phyloP scores from a whole-genome alignment of 208 protist species.

The Trypanosoma brucei region DNA sequence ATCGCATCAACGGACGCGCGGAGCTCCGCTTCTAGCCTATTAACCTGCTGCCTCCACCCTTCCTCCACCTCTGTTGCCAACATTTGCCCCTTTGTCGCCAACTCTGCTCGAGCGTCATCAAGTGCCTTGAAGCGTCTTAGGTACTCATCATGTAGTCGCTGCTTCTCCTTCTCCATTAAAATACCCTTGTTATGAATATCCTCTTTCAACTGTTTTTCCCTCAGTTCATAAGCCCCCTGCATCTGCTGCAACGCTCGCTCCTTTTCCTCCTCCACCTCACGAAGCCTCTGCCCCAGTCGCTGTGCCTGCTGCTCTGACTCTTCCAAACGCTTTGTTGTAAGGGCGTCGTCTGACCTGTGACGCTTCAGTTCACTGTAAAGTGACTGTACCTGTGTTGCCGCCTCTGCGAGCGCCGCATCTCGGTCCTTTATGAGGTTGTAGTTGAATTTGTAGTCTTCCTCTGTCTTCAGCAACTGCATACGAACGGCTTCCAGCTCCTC shows the following conservation, averaged over 20 bases:
- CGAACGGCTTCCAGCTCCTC: constrained; percentile 55
- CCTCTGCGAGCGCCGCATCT: constrained; percentile 80
- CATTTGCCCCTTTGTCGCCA: constrained; percentile 27
- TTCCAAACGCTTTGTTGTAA: constrained; percentile 36
- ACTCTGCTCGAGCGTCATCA: constrained; percentile 38
- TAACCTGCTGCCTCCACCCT: constrained; percentile 11
- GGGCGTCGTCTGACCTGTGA: constrained; percentile 33
- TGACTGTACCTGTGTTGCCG: constrained; percentile 67
- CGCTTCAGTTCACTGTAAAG: constrained; percentile 70
- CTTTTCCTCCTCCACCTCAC: constrained; percentile 53
- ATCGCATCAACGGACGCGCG: constrained; percentile 17
- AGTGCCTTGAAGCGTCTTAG: constrained; percentile 34
- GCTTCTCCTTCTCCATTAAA: constrained; percentile 51
- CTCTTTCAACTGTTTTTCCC: constrained; percentile 50
- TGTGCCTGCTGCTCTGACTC: constrained; percentile 34
- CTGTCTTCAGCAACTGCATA: constrained; percentile 57
- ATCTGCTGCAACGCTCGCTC: constrained; percentile 36
- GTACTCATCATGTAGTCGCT: constrained; percentile 63
- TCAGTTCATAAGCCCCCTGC: constrained; percentile 42
- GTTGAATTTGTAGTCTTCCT: constrained; percentile 90
- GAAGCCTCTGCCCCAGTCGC: constrained; percentile 42
- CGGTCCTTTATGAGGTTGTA: constrained; percentile 84
- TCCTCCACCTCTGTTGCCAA: constrained; percentile 26
- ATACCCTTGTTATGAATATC: constrained; percentile 31
- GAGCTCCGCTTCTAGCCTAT: constrained; percentile 31